Conservation (phyloP, 257 asterid genomes). For the Penstemon newberryi region DNA sequence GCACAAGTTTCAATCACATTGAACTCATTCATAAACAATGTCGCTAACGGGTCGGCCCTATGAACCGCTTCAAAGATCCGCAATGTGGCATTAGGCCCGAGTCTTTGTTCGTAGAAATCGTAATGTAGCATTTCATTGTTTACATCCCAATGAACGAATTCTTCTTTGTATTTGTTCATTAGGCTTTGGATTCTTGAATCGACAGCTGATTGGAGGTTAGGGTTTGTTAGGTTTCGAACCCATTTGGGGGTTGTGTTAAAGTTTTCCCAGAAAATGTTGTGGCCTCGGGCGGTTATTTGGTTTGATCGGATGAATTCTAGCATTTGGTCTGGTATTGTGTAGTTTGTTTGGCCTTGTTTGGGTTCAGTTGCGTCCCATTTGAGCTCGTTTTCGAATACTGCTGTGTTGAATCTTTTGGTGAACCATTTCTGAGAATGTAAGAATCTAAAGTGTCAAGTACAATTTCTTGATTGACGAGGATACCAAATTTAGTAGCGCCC, state of each 20-base stretch:
- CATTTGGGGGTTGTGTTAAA: slow-evolving; percentile 36
- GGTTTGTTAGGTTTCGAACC: slow-evolving; percentile 39
- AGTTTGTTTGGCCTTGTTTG: slow-evolving; percentile 34
- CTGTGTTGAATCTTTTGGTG: slow-evolving; percentile 40
- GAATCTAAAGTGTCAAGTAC: not conserved
- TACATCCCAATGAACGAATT: slow-evolving; percentile 54
- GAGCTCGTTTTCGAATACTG: slow-evolving; percentile 48
- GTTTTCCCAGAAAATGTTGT: slow-evolving; percentile 52
- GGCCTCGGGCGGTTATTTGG: slow-evolving; percentile 41
- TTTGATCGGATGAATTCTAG: slow-evolving; percentile 40
- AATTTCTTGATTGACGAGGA: not conserved
- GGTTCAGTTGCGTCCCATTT: slow-evolving; percentile 50
- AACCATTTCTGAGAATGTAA: slow-evolving; percentile 40
- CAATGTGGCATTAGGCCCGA: slow-evolving; percentile 43
- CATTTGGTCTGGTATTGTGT: slow-evolving; percentile 43
- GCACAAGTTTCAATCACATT: slow-evolving; percentile 50
- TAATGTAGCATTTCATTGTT: slow-evolving; percentile 43
- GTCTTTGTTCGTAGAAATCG: slow-evolving; percentile 40
- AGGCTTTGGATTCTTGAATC: slow-evolving; percentile 38
- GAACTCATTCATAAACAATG: slow-evolving; percentile 49
- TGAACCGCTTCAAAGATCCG: slow-evolving; percentile 41
- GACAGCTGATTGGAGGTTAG: slow-evolving; percentile 36
- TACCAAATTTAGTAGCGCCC: no score
- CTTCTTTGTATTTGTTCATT: slow-evolving; percentile 39
- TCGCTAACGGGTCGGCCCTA: slow-evolving; percentile 42